These are phyloP conservation scores for Pyrenula aspistea DNA, from an alignment of 495 filamentous ascomycete species.

Conservation along the genomic window DNA sequence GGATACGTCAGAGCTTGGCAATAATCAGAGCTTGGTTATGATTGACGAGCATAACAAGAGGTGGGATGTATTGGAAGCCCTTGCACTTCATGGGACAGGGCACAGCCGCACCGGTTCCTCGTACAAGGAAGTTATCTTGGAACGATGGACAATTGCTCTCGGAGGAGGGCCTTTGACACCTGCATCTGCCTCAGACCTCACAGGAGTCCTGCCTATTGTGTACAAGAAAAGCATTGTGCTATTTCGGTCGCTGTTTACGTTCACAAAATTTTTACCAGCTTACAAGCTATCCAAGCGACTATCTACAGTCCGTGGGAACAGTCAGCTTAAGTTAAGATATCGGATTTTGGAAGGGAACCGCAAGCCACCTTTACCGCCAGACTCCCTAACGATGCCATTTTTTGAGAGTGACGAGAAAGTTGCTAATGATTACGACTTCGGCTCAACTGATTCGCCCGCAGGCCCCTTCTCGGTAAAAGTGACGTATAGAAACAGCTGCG, in stretches of 20 bases:
- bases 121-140: slow-evolving; percentile 63
- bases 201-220: slow-evolving; percentile 63
- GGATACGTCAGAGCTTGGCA: slow-evolving; percentile 66
- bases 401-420: slow-evolving; percentile 53
- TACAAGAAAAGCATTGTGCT: slow-evolving; percentile 95
- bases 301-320: slow-evolving; percentile 49
- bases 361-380: slow-evolving; percentile 26
- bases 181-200: slow-evolving; percentile 37
- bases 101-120: slow-evolving; percentile 9
- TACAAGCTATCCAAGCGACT: slow-evolving; percentile 74
- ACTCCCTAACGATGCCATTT: slow-evolving; percentile 61
- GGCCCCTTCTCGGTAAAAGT: slow-evolving; percentile 74
- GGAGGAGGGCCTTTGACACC: slow-evolving; percentile 41
- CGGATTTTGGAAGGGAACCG: slow-evolving; percentile 54
- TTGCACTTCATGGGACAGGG: slow-evolving; percentile 38
- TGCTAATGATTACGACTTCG: slow-evolving; percentile 66
- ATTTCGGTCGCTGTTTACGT: slow-evolving; percentile 84
- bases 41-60: slow-evolving; percentile 79
- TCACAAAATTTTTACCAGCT: slow-evolving; percentile 70
- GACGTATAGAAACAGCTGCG: slow-evolving; percentile 74
- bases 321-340: slow-evolving; percentile 61
- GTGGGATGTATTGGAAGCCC: slow-evolving; percentile 81
- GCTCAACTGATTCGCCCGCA: slow-evolving; percentile 70
- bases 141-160: slow-evolving; percentile 81
- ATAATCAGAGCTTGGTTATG: slow-evolving; percentile 76